Evolutionary conservation across 2,329 filamentous ascomycete species (phyloP).

Genomic region (Microdochium paspali): DNA sequence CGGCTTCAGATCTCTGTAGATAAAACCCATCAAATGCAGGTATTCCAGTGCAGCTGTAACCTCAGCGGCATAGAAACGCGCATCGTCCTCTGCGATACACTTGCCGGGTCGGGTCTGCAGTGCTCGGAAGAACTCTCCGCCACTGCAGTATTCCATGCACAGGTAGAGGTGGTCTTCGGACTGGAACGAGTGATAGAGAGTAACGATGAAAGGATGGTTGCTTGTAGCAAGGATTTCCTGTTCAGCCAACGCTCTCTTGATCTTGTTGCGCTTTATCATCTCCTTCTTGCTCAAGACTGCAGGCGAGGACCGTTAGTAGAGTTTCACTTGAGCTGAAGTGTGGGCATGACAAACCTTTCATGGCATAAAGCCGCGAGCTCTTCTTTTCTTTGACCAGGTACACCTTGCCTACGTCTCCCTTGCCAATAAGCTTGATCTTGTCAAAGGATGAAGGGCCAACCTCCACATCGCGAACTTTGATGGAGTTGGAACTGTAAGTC

Average conservation of each 20-base stretch:
- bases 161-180: constrained; percentile 97
- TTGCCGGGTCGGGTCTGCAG: constrained; percentile 94
- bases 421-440: constrained; percentile 99
- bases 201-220: constrained; percentile 98
- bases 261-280: constrained; percentile 99
- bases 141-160: constrained; percentile 99
- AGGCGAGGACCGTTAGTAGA: constrained; percentile 22
- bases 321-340: not conserved
- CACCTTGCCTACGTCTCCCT: constrained; percentile 97
- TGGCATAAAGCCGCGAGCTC: constrained; percentile 87
- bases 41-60: constrained; percentile 96
- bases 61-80: constrained; percentile 93
- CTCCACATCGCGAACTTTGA: constrained; percentile 96
- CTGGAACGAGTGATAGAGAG: constrained; percentile 97
- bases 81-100: constrained; percentile 93
- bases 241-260: constrained; percentile 94
- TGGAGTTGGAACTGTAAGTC: constrained; percentile 98
- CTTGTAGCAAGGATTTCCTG: constrained; percentile 97
- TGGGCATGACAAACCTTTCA: constrained; percentile 72
- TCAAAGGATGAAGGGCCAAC: constrained; percentile 93
- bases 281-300: constrained; percentile 97
- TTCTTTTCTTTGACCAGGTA: constrained; percentile 98
- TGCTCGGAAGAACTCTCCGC: constrained; percentile 95
- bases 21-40: constrained; percentile 97
- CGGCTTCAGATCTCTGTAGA: constrained; percentile 94